Evolutionary conservation across 306 rosid species (phyloP).

Genomic region (Quillaja saponaria): DNA sequence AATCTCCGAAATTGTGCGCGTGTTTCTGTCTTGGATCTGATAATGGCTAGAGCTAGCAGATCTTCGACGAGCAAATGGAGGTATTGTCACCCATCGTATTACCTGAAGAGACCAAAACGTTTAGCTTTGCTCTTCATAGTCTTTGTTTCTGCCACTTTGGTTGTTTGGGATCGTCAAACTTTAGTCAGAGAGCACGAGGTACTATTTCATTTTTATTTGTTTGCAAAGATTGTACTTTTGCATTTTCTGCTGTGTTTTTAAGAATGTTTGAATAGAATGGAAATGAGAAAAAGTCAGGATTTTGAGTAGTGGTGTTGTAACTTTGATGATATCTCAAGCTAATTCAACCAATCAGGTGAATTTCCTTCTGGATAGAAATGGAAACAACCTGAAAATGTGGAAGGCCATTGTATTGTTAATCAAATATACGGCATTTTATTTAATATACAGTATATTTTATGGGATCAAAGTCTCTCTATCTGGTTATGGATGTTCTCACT

Average conservation of each 20-base stretch:
- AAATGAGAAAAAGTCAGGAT: background rate
- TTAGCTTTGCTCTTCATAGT: conserved; percentile 81
- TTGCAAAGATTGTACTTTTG: background rate
- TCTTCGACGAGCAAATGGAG: conserved; percentile 61
- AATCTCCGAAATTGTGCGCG: background rate
- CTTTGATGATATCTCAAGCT: too few relatives aligned
- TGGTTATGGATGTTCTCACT: conserved; percentile 15
- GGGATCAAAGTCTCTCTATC: conserved; percentile 27
- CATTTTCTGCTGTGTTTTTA: conserved; percentile 14
- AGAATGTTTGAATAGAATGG: background rate
- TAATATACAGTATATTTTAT: too few relatives aligned
- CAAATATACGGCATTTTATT: too few relatives aligned
- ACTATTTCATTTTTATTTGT: background rate
- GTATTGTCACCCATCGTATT: conserved; percentile 75
- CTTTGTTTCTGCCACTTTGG: conserved; percentile 56
- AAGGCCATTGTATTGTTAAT: too few relatives aligned
- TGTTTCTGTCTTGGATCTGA: conserved; percentile 1
- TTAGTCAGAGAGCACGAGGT: conserved; percentile 87
- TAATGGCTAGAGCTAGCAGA: conserved; percentile 74
- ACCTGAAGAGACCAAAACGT: conserved; percentile 87
- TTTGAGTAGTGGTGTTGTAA: too few relatives aligned
- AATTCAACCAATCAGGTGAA: background rate
- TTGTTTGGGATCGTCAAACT: conserved; percentile 96
- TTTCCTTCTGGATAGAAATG: too few relatives aligned
- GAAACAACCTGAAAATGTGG: too few relatives aligned